Conservation (phyloP, 1,284 basidiomycete species). For the Leccinum pachyderme region DNA sequence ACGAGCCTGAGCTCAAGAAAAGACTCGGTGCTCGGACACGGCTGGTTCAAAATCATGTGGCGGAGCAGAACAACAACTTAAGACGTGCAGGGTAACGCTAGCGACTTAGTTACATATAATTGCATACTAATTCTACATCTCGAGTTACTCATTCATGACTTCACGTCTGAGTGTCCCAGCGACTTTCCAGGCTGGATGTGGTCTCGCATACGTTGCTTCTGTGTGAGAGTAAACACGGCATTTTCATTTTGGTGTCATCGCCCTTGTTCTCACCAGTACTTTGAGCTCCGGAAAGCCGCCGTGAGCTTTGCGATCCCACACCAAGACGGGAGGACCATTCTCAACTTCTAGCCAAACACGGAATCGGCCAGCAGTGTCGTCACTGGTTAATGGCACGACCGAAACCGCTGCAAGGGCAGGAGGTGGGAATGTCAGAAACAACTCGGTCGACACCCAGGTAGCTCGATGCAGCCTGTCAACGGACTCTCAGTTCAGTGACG, state of each 20-base stretch:
- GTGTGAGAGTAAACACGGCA: constrained; percentile 9
- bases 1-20: constrained; percentile 23
- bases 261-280: constrained; percentile 55
- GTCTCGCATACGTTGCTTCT: constrained; percentile 90
- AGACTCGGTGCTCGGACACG: constrained; percentile 6
- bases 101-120: constrained; percentile 2
- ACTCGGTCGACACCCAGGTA: constrained; percentile 85
- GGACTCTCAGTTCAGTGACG: not conserved
- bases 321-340: constrained; percentile 39
- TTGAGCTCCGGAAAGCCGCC: constrained; percentile 90
- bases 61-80: constrained; percentile 6
- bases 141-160: constrained; percentile 8
- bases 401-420: constrained; percentile 65
- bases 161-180: constrained; percentile 79
- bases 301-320: constrained; percentile 85
- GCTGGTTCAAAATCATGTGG: constrained; percentile 19
- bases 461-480: constrained; percentile 75
- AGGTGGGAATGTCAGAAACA: constrained; percentile 85
- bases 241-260: not conserved
- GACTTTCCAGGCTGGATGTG: constrained; percentile 73
- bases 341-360: constrained; percentile 75
- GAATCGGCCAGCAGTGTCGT: constrained; percentile 85
- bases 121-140: not conserved
- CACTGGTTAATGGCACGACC: constrained; percentile 71
- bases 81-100: not conserved